phyloP scores from a whole-genome alignment of 495 filamentous ascomycete genomes.

The Lasiosphaeria ovina region DNA sequence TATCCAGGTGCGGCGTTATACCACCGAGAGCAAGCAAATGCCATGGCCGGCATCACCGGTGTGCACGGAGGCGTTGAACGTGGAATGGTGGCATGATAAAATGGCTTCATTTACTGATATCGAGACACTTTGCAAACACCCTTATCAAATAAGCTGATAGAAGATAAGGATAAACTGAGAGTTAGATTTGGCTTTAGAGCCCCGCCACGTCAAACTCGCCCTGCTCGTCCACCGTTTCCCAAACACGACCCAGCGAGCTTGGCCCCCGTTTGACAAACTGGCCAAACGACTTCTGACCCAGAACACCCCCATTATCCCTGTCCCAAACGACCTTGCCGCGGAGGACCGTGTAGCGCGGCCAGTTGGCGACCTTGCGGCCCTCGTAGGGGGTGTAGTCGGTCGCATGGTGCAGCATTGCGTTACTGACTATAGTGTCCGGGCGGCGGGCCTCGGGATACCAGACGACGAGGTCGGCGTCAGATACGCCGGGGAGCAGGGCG shows the following conservation, averaged over 20 bases:
- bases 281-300: conserved; percentile 51
- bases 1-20: too few species aligned
- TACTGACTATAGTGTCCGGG: conserved; percentile 43
- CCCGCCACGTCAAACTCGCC: conserved; percentile 53
- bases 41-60: too few species aligned
- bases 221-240: conserved; percentile 56
- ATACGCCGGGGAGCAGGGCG: conserved; percentile 51
- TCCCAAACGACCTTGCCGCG: conserved; percentile 59
- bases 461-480: conserved; percentile 53
- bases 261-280: conserved; percentile 51
- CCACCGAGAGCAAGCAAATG: too few species aligned
- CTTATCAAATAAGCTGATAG: too few species aligned
- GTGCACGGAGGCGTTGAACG: too few species aligned
- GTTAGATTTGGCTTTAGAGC: neutral
- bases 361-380: conserved; percentile 53
- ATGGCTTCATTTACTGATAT: too few species aligned
- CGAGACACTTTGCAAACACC: too few species aligned
- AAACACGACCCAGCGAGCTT: conserved; percentile 38
- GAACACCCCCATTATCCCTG: conserved; percentile 47
- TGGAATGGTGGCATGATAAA: too few species aligned
- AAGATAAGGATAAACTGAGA: too few species aligned
- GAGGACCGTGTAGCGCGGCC: conserved; percentile 61
- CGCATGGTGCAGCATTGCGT: conserved; percentile 57
- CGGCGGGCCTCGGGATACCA: conserved; percentile 50
- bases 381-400: conserved; percentile 64